phyloP scores from a whole-genome alignment of 805 yeast species.

The Cyberlindnera veronae region DNA sequence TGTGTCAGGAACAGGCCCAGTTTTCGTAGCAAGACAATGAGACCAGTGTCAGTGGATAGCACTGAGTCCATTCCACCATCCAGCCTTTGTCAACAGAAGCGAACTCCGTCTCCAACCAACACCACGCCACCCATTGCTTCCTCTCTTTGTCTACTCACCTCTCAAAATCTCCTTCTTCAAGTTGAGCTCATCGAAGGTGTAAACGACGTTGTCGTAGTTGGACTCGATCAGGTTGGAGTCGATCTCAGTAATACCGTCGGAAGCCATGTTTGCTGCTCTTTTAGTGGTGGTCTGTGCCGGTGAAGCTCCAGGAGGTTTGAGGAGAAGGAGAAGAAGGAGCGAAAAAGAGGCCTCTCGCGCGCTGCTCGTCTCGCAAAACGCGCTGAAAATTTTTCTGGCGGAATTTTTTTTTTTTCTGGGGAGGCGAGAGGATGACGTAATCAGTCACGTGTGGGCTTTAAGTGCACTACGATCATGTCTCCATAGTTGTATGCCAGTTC shows the following conservation, averaged over 20 bases:
- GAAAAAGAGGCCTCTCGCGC: constrained; percentile 1
- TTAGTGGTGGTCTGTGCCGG: not conserved
- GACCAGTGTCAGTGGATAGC: no score
- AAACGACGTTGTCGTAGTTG: constrained; percentile 90
- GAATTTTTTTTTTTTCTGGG: not conserved
- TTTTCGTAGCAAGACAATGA: no score
- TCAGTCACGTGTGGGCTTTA: not conserved
- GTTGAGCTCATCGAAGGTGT: constrained; percentile 76
- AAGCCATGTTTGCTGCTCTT: constrained; percentile 28
- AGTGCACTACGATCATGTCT: not conserved
- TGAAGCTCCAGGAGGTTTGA: not conserved
- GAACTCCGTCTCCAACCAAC: not conserved
- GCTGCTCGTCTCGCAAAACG: not conserved
- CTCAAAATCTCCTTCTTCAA: constrained; percentile 59
- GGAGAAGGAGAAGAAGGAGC: not conserved
- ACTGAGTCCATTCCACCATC: no score
- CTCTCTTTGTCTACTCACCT: no score
- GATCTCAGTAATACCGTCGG: constrained; percentile 72
- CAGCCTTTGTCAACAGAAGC: no score
- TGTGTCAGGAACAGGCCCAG: no score
- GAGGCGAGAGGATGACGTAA: not conserved
- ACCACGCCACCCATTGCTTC: not conserved
- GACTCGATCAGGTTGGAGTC: constrained; percentile 84
- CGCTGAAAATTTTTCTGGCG: not conserved
- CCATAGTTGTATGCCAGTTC: no score